These are phyloP conservation scores for Hortiboletus rubellus DNA, from an alignment of 1,284 basidiomycete genomes.

Conservation along the genomic window DNA sequence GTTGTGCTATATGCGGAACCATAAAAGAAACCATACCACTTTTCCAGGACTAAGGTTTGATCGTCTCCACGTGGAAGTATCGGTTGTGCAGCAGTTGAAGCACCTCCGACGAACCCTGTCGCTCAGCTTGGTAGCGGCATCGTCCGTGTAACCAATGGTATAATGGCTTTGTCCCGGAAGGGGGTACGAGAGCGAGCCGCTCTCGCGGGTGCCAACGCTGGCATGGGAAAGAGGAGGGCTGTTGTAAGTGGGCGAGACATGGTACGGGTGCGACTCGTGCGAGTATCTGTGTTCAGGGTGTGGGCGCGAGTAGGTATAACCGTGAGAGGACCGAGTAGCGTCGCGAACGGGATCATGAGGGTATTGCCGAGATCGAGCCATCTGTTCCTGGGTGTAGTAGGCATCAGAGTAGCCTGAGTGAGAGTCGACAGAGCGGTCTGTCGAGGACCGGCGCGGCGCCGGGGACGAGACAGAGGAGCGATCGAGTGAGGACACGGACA, in stretches of 20 bases:
- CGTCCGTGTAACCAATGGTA: constrained; percentile 63
- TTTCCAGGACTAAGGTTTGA: constrained; percentile 77
- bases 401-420: constrained; percentile 31
- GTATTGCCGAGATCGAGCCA: constrained; percentile 37
- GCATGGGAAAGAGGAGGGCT: constrained; percentile 31
- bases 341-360: constrained; percentile 38
- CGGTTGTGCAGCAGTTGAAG: constrained; percentile 82
- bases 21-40: constrained; percentile 55
- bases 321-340: constrained; percentile 32
- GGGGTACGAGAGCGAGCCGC: constrained; percentile 32
- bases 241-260: constrained; percentile 27
- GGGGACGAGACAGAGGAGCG: constrained; percentile 60
- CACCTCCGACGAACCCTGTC: constrained; percentile 72
- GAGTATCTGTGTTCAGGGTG: constrained; percentile 34
- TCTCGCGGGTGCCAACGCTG: constrained; percentile 24
- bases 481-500: constrained; percentile 58
- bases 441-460: constrained; percentile 42
- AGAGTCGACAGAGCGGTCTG: constrained; percentile 27
- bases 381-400: constrained; percentile 37
- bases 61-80: constrained; percentile 78
- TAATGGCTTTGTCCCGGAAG: constrained; percentile 41
- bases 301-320: constrained; percentile 33
- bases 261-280: constrained; percentile 36
- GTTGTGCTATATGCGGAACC: constrained; percentile 2
- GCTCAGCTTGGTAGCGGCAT: constrained; percentile 73